Base-by-base conservation (phyloP, 148 eudicot genomes). In the Diospyros lotus region DNA sequence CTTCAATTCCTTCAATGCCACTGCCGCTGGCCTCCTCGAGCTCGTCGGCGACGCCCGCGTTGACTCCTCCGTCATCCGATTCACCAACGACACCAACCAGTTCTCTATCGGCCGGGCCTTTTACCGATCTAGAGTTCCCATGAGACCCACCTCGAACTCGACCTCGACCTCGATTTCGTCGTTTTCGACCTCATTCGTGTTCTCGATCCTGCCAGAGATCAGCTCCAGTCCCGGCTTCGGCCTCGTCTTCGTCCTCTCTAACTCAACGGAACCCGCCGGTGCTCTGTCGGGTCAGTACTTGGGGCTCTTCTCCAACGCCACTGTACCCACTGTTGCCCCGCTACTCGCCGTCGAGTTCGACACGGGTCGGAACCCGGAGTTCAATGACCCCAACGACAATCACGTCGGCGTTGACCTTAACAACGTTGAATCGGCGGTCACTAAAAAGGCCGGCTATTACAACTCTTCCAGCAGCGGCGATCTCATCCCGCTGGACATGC, bases 211-310 rank as follows among this genome's bases (percentile, higher is more conserved):
- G 6, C 87, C 90, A 6, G 73, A 87, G 50, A 73, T 77, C 52
- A 51, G 72, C 40, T 41, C 86, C 7, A 87, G 87, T n/a, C 90
- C 90, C 5, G 87, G 90, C 14, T 87, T 84, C 58, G 90, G 90
- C 38, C 52, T 87, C 61, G 82, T 74, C 54, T 87, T 87, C 61
- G 84, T 82, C 56, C 66, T 87, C 65, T 82, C 90, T 10, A 65
- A 51, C 58, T 42, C 79, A 13, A 84, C 82, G 2, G 41, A 61
- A 1, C 87, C 84, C 1, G 66, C 76, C 17, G 71, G 68, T 54
- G 87, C 86, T 0, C 56, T 87, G 0, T 59, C 84, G 17, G 84
- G 90, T 2, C 90, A 87, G 81, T 87, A 87, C 46, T 64, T 87
- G 17, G 90, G 90, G 1, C 64, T 84, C 13, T 87, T 87, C 70